Conservation (phyloP, 2,329 filamentous ascomycete species). For the Calonectria honghensis region DNA sequence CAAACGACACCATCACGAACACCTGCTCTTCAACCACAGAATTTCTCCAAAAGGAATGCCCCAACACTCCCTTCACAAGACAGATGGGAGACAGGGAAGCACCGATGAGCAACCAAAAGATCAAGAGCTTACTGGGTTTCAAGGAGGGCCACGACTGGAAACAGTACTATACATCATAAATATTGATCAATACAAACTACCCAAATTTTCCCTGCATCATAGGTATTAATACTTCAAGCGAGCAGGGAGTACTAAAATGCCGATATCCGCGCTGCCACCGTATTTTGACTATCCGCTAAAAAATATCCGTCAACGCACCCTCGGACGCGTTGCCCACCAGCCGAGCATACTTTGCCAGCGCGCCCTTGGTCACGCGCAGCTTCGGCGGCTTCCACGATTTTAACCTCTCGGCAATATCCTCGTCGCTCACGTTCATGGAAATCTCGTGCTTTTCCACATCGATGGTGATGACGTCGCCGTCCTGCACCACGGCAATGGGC, state of each 20-base stretch:
- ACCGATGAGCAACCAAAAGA: conserved; percentile 77
- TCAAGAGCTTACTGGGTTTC: conserved; percentile 75
- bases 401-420: conserved; percentile 2
- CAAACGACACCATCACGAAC: conserved; percentile 77
- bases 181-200: not conserved
- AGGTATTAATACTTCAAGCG: not conserved
- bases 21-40: conserved; percentile 63
- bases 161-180: conserved; percentile 6
- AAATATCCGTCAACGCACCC: not conserved
- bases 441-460: conserved; percentile 71
- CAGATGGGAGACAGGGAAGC: conserved; percentile 76
- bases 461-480: conserved; percentile 89
- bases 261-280: too few relatives aligned
- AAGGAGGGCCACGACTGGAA: conserved; percentile 75
- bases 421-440: conserved; percentile 16
- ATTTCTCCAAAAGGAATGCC: conserved; percentile 70
- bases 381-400: conserved; percentile 1
- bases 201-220: not conserved
- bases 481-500: conserved; percentile 85
- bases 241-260: not conserved
- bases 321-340: conserved; percentile 22
- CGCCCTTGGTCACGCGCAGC: not conserved
- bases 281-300: not conserved
- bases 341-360: conserved; percentile 13
- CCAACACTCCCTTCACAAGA: conserved; percentile 70